These are phyloP conservation scores for Circinella umbellata DNA, from an alignment of 371 early-diverging fungal genomes.

Conservation along the genomic window DNA sequence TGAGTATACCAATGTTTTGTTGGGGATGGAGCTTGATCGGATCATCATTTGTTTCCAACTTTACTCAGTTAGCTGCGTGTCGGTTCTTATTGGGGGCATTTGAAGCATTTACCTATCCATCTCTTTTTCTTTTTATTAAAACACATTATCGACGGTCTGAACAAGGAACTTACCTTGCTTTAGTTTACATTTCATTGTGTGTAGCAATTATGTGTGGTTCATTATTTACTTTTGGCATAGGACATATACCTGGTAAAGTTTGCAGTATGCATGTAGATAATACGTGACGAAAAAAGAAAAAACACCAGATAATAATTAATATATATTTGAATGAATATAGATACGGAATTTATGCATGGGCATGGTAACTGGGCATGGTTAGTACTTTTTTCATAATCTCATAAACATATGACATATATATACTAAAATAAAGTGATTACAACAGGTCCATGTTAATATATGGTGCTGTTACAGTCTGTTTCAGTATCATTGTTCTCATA, in stretches of 20 bases:
- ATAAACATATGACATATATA: neutral
- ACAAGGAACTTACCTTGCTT: neutral
- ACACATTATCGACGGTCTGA: constrained; percentile 4
- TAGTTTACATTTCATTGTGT: neutral
- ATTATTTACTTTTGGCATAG: neutral
- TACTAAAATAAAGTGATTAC: neutral
- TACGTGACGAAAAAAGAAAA: too few relatives aligned
- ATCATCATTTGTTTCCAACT: neutral
- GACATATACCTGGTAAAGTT: neutral
- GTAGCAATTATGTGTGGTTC: neutral
- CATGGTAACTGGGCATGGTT: constrained; percentile 3
- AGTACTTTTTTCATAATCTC: neutral
- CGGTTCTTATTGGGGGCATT: neutral
- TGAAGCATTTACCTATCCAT: neutral
- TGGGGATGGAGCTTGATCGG: neutral
- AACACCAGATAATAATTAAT: neutral
- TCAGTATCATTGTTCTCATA: neutral
- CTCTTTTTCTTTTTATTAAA: neutral
- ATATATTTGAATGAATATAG: neutral
- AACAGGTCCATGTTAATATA: neutral
- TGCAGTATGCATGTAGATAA: neutral
- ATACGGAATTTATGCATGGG: neutral
- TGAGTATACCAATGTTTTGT: neutral
- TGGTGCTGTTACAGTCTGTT: neutral
- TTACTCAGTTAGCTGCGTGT: neutral